These are phyloP conservation scores for Paecilomyces sp. DNA, from an alignment of 2,329 filamentous ascomycete genomes.

Conservation along the genomic window DNA sequence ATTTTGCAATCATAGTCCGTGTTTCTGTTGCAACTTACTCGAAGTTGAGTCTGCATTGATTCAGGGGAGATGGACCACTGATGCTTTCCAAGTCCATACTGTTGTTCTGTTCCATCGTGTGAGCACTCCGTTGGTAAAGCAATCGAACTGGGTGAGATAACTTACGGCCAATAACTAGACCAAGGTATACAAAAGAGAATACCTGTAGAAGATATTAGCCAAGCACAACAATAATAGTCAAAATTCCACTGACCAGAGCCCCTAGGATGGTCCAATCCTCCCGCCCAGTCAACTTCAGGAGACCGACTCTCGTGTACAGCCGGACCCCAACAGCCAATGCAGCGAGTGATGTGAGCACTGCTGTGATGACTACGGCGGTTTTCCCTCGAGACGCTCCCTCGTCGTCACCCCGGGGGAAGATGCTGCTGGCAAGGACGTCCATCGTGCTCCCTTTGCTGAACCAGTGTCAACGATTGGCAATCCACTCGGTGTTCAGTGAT, in stretches of 20 bases:
- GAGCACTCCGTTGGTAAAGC: background rate
- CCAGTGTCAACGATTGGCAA: background rate
- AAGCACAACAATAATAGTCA: background rate
- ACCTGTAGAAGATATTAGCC: slow-evolving; percentile 4
- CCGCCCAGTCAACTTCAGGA: slow-evolving; percentile 26
- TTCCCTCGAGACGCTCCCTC: slow-evolving; percentile 11
- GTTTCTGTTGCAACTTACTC: slow-evolving; percentile 10
- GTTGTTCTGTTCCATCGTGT: slow-evolving; percentile 15
- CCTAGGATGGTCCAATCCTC: slow-evolving; percentile 24
- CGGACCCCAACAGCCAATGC: slow-evolving; percentile 20
- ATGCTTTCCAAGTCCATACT: slow-evolving; percentile 20
- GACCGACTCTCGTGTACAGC: slow-evolving; percentile 17
- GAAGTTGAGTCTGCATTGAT: slow-evolving; percentile 15
- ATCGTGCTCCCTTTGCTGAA: background rate
- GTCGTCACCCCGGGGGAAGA: background rate
- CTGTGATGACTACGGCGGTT: slow-evolving; percentile 23
- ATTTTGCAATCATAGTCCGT: background rate
- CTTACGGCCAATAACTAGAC: slow-evolving; percentile 20
- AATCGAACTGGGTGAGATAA: background rate
- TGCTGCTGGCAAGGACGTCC: background rate
- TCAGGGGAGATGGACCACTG: slow-evolving; percentile 9
- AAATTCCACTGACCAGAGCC: slow-evolving; percentile 14
- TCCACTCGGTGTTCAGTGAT: background rate
- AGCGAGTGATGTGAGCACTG: slow-evolving; percentile 19
- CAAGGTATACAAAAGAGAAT: slow-evolving; percentile 20